phyloP scores from a whole-genome alignment of 2,329 filamentous ascomycete species.

The Diaporthe australafricana region DNA sequence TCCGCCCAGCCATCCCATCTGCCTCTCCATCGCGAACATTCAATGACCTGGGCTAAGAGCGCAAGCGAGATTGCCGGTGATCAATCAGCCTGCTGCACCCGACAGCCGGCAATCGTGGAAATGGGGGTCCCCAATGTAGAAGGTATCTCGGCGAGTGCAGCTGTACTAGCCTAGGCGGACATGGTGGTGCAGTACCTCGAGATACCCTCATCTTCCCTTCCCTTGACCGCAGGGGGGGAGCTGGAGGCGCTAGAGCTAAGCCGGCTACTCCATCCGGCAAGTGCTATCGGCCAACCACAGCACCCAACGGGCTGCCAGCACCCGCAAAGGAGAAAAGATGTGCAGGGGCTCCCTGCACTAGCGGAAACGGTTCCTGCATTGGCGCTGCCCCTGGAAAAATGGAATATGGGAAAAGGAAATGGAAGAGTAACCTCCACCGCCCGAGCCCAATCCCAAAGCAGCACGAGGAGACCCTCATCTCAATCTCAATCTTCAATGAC shows the following conservation, averaged over 20 bases:
- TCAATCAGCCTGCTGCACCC: neutral
- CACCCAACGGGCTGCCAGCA: neutral
- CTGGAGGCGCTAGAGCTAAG: neutral
- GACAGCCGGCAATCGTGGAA: neutral
- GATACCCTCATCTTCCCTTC: neutral
- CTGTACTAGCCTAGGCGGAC: neutral
- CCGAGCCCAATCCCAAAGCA: constrained; percentile 25
- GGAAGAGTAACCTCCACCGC: constrained; percentile 15
- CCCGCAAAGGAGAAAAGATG: constrained; percentile 14
- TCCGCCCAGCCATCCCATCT: neutral
- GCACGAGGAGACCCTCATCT: constrained; percentile 24
- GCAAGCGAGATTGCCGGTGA: constrained; percentile 16
- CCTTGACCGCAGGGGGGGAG: neutral
- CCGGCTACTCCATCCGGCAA: neutral
- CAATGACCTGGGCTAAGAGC: neutral
- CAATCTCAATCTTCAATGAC: constrained; percentile 27
- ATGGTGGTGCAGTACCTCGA: neutral
- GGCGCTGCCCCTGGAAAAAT: constrained; percentile 27
- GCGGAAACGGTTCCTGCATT: constrained; percentile 33
- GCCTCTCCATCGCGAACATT: neutral
- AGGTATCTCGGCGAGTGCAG: neutral
- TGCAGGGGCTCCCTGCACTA: constrained; percentile 8
- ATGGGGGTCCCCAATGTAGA: neutral
- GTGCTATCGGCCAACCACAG: neutral
- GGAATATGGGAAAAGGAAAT: constrained; percentile 20